A percentile compares a stretch with the other conserved stretches of the same genome.
phyloP scores from a whole-genome alignment of 2,329 filamentous ascomycete genomes.

The Colletotrichum sp. region DNA sequence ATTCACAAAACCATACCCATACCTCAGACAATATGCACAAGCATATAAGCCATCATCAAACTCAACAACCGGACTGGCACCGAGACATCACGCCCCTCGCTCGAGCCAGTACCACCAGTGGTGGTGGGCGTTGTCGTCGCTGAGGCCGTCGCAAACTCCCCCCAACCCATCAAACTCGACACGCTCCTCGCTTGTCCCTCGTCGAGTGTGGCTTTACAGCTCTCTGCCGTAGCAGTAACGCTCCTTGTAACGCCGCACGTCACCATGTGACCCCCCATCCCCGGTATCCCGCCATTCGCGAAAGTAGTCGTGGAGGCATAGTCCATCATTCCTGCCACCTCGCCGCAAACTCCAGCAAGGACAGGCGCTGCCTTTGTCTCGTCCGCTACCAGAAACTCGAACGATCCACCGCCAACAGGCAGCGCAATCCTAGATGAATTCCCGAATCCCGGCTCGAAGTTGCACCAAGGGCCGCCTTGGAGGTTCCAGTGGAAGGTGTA shows the following conservation, averaged over 20 bases:
- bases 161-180: background rate
- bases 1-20: background rate
- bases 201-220: background rate
- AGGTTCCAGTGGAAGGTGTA: background rate
- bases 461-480: background rate
- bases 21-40: background rate
- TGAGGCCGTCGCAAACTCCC: constrained; percentile 20
- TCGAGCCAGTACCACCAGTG: background rate
- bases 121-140: constrained; percentile 16
- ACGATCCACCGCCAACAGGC: background rate
- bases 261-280: background rate
- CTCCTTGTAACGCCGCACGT: background rate
- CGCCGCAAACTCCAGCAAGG: background rate
- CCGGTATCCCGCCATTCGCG: background rate
- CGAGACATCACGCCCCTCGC: background rate
- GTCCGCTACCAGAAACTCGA: background rate
- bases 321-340: background rate
- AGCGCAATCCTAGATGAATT: background rate
- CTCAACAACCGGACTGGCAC: background rate
- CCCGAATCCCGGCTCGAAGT: background rate
- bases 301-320: background rate
- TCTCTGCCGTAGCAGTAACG: background rate
- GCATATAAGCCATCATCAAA: background rate
- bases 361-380: background rate
- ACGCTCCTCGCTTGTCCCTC: constrained; percentile 1